Evolutionary conservation across 2,329 filamentous ascomycete species (phyloP).

Genomic region (Dactylellina drechsleri): DNA sequence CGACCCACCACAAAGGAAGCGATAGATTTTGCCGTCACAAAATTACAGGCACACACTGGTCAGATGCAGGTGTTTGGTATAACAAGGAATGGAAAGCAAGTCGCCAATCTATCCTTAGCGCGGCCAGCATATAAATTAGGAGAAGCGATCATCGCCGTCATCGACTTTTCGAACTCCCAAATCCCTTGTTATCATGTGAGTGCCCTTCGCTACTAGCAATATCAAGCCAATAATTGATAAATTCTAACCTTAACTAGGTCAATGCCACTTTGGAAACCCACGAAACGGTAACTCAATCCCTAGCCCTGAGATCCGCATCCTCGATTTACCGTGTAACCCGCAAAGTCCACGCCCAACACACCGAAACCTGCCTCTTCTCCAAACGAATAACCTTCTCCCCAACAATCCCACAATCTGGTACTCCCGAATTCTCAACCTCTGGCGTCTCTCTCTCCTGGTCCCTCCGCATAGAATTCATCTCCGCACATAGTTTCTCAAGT

Average conservation of each 20-base stretch:
- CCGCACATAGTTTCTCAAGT: slow-evolving; percentile 67
- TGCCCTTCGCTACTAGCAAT: slow-evolving; percentile 3
- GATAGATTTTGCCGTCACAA: slow-evolving; percentile 83
- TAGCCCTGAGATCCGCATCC: slow-evolving; percentile 84
- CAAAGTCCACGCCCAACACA: slow-evolving; percentile 78
- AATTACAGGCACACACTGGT: slow-evolving; percentile 73
- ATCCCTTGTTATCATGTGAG: slow-evolving; percentile 83
- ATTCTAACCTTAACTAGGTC: slow-evolving; percentile 43
- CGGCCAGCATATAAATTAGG: slow-evolving; percentile 89
- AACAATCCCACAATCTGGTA: slow-evolving; percentile 82
- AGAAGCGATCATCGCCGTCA: slow-evolving; percentile 81
- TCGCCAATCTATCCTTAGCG: slow-evolving; percentile 88
- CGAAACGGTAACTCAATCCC: slow-evolving; percentile 80
- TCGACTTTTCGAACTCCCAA: slow-evolving; percentile 82
- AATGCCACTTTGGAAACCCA: slow-evolving; percentile 85
- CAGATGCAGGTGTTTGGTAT: slow-evolving; percentile 76
- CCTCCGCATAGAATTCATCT: slow-evolving; percentile 90
- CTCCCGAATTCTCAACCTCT: slow-evolving; percentile 90
- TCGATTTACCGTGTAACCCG: slow-evolving; percentile 88
- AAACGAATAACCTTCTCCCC: slow-evolving; percentile 81
- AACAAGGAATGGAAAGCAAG: slow-evolving; percentile 86
- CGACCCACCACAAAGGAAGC: slow-evolving; percentile 79
- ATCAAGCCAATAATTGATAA: background rate
- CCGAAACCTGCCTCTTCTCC: slow-evolving; percentile 84
- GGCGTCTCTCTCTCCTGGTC: slow-evolving; percentile 90